A percentile compares a stretch with the other conserved stretches of the same genome.
These are phyloP conservation scores for Suhomyces panamericanus DNA, from an alignment of 1,139 yeast species.

Conservation along the genomic window DNA sequence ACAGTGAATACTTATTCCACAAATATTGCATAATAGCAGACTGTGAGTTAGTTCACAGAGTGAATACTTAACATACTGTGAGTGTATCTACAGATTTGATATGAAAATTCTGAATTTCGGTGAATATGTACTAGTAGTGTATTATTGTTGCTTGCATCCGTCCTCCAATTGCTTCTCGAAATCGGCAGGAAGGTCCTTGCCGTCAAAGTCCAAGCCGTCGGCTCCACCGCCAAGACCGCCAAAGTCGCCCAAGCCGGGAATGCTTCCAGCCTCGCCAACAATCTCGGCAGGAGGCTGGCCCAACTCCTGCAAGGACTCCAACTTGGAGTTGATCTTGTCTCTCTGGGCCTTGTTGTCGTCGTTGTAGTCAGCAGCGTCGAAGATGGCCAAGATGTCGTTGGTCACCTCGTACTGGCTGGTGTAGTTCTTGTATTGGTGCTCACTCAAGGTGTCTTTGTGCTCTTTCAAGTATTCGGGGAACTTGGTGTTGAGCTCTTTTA, in stretches of 20 bases:
- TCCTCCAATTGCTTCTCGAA: constrained; percentile 46
- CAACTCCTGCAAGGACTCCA: constrained; percentile 73
- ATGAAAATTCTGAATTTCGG: no score
- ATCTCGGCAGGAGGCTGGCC: constrained; percentile 89
- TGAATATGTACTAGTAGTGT: no score
- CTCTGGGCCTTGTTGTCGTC: constrained; percentile 54
- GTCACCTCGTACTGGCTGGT: constrained; percentile 56
- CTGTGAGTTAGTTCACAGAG: no score
- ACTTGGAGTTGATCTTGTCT: constrained; percentile 52
- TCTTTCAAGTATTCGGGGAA: constrained; percentile 63
- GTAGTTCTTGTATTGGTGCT: constrained; percentile 52
- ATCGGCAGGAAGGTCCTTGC: constrained; percentile 48
- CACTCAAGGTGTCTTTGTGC: constrained; percentile 45
- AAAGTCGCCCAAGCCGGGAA: constrained; percentile 53
- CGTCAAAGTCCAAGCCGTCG: constrained; percentile 39
- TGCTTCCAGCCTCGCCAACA: constrained; percentile 63
- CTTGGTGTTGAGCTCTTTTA: constrained; percentile 74
- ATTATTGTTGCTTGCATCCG: constrained; percentile 24
- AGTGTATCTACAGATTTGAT: no score
- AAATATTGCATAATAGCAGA: no score
- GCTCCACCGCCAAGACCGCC: constrained; percentile 25
- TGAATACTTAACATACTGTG: no score
- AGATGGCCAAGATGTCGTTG: constrained; percentile 52
- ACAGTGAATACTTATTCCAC: no score
- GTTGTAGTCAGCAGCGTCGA: constrained; percentile 55